Conservation (phyloP, 306 rosid species). For the Prunus mira region DNA sequence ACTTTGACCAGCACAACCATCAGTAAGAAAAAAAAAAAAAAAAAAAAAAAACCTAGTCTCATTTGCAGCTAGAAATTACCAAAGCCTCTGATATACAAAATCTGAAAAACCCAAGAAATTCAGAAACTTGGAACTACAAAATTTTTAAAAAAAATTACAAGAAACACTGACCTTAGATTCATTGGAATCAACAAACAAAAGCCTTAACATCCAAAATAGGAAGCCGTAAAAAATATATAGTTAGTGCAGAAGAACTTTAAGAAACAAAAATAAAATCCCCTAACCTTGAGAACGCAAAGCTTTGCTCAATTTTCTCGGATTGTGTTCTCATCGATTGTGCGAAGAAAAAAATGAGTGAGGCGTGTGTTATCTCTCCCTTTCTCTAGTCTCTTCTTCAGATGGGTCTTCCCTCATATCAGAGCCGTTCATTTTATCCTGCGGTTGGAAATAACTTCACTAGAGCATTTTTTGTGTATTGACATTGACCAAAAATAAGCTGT, state of each 20-base stretch:
- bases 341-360: neutral
- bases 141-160: accelerated
- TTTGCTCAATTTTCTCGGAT: neutral
- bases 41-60: neutral
- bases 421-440: neutral
- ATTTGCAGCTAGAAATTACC: neutral
- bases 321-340: neutral
- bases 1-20: neutral
- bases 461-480: too few relatives aligned
- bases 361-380: neutral
- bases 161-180: neutral
- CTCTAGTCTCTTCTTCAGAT: neutral
- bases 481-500: too few relatives aligned
- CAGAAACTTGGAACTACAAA: neutral
- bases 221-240: neutral
- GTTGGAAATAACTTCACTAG: neutral
- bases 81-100: neutral
- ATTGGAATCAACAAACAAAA: neutral
- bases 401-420: neutral
- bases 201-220: neutral
- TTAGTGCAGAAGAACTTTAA: neutral
- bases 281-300: neutral
- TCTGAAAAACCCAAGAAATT: neutral
- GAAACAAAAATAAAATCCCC: neutral
- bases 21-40: neutral